These are phyloP conservation scores for Trichoderma sp. DNA, from an alignment of 2,329 filamentous ascomycete species.

Conservation along the genomic window DNA sequence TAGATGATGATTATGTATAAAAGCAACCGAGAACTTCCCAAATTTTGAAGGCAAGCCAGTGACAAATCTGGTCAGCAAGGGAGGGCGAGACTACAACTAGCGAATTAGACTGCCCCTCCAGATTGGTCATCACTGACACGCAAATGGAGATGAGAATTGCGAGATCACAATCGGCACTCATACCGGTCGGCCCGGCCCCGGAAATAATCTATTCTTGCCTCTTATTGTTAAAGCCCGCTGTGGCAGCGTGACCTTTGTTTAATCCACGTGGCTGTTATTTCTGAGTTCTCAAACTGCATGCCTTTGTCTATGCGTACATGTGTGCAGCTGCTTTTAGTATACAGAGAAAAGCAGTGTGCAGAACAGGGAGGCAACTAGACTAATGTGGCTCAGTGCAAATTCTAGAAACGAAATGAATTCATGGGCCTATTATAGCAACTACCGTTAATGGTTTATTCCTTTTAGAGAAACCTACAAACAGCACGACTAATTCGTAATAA, in stretches of 20 bases:
- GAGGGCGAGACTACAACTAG: neutral
- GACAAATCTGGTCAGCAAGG: neutral
- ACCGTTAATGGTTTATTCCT: neutral
- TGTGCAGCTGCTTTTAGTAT: neutral
- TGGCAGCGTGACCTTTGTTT: neutral
- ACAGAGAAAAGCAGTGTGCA: neutral
- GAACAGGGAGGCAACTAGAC: no score
- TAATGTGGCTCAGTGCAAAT: neutral
- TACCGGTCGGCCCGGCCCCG: neutral
- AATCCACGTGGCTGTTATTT: neutral
- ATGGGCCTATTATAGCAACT: neutral
- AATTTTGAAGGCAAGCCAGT: neutral
- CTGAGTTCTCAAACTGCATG: neutral
- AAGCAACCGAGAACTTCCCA: neutral
- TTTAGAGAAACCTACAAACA: neutral
- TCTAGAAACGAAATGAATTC: neutral
- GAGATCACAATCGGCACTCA: slow-evolving; percentile 5
- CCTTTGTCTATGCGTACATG: neutral
- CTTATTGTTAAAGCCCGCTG: neutral
- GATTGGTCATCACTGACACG: slow-evolving; percentile 22
- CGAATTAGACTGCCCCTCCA: neutral
- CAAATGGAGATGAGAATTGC: slow-evolving; percentile 16
- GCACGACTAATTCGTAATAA: neutral
- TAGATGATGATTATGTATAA: neutral
- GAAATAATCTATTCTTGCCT: neutral